Base-by-base conservation (phyloP, 2,329 filamentous ascomycete species). In the Phaeosphaeriaceae sp. region DNA sequence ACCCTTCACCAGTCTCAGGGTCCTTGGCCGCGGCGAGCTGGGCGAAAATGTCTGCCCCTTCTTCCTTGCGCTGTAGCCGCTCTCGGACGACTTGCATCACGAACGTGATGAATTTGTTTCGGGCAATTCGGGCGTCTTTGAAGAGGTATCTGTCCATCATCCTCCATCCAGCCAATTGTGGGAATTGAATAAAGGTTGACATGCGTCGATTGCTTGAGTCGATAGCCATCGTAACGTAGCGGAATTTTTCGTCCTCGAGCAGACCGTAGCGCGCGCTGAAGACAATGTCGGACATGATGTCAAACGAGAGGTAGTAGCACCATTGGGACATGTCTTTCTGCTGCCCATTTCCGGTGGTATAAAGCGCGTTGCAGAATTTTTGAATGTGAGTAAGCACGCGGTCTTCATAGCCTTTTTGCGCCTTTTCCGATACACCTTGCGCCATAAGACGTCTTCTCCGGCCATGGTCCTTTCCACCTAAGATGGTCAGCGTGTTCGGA, bases 21-120 rank as follows among this genome's bases (percentile, higher is more conserved):
- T 80, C 70, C 56, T 72, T 70, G 48, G 75, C 71, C 40, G 73
- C 58, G 35, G 72, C 54, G 6, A 76, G 64, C 65, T 77, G 63
- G 49, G 73, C 63, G 57, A 76, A 74, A 46, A 78, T 69, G 55
- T 77, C 76, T 26, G 23, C 6, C 23, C 23, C 23, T 9, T 26
- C 23, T 6, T 9, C 4, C 36, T 50, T 50, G 23, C 35, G 45
- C 43, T 36, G 42, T 12, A 20, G 28, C 11, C 36, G 20, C 26
- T 54, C 49, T 16, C 50, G 42, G 13, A 58, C 42, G 23, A 62
- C 36, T 21, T 56, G 49, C 15, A 40, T 37, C 15, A 61, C 50
- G 33, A 61, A 63, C 21, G 23, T 38, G 32, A 61, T 32, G 46
- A 63, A 63, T 36, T 32, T 42, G 44, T 61, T 57, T 5, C 58